These are phyloP conservation scores for Magnaporthiopsis poae DNA, from an alignment of 2,329 filamentous ascomycete species.

Conservation along the genomic window DNA sequence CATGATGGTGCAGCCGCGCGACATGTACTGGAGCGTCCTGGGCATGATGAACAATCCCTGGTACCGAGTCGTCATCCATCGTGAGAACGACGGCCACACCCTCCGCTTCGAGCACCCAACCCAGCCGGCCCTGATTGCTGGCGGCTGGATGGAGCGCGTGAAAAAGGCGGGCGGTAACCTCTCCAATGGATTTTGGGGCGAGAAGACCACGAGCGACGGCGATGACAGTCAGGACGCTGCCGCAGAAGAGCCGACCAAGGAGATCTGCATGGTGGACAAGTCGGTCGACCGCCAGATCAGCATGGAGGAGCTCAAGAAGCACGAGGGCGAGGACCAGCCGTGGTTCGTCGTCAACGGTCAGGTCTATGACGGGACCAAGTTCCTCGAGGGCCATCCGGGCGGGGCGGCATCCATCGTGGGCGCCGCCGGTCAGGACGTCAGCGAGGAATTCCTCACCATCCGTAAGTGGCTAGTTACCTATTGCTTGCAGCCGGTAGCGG, in stretches of 20 bases:
- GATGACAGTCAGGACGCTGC: constrained; percentile 29
- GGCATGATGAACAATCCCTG: constrained; percentile 99
- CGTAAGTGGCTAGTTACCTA: constrained; percentile 45
- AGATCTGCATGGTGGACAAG: constrained; percentile 70
- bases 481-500: background rate
- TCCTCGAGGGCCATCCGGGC: constrained; percentile 74
- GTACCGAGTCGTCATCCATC: constrained; percentile 71
- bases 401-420: constrained; percentile 76
- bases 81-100: constrained; percentile 47
- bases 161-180: constrained; percentile 76
- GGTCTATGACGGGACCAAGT: constrained; percentile 76
- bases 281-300: constrained; percentile 50
- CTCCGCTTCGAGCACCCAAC: constrained; percentile 83
- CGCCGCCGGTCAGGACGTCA: constrained; percentile 70
- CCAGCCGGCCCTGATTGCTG: constrained; percentile 63
- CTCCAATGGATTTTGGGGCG: constrained; percentile 75
- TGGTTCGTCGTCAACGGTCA: constrained; percentile 87
- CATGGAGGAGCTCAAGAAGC: constrained; percentile 60
- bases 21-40: constrained; percentile 92
- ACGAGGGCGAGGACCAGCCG: constrained; percentile 54
- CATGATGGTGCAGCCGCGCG: constrained; percentile 75
- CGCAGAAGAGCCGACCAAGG: constrained; percentile 43
- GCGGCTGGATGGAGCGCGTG: constrained; percentile 88
- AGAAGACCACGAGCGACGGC: constrained; percentile 49
- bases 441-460: constrained; percentile 85